Evolutionary conservation across 1,139 yeast genomes (phyloP), one percentile per base, ranked within the genome.

Genomic region (Debaryomyces coudertii): DNA sequence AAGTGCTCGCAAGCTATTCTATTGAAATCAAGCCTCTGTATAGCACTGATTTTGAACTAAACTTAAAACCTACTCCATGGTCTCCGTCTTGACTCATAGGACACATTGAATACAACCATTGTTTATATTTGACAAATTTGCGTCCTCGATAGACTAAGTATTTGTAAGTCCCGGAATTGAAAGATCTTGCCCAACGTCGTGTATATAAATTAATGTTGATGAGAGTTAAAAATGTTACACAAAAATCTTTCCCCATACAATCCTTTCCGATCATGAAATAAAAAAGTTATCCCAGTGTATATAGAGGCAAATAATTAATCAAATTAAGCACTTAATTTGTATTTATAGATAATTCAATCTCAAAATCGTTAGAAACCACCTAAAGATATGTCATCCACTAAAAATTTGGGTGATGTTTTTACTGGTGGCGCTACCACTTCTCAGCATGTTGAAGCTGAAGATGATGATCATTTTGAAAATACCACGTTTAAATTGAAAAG

Each of bases 401-500:
- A 29, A 12, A 47, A 43, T 42, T 47, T 42, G 33, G 65, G 68
- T 47, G 79, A 75, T 55, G 77, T 76, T 35, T 76, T 72, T 55
- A 55, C 73, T 15, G 79, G 79, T 15, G 80, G 80, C 34, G 79
- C 79, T 42, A 70, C 80, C 47, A 78, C 82, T 24, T 72, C 83
- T 16, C 81, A 77, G 60, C 83, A 79, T 46, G 80, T 87, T 18
- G 88, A 85, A 49, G 92, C 95, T 11, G 75, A 78, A 42, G 84
- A 83, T 63, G 90, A 85, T 48, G 82, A 79, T 47, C 87, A 86
- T 59, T 89, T 89, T 59, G 78, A 82, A 50, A 80, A 79, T 51
- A 80, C 90, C 9, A 80, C 95, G 2, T 90, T 87, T 64, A 84
- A 84, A 57, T 71, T 90, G 59, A 90, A 89, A 60, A 72, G 96